phyloP scores from a whole-genome alignment of 495 filamentous ascomycete genomes.

The Xylaria cubensis region DNA sequence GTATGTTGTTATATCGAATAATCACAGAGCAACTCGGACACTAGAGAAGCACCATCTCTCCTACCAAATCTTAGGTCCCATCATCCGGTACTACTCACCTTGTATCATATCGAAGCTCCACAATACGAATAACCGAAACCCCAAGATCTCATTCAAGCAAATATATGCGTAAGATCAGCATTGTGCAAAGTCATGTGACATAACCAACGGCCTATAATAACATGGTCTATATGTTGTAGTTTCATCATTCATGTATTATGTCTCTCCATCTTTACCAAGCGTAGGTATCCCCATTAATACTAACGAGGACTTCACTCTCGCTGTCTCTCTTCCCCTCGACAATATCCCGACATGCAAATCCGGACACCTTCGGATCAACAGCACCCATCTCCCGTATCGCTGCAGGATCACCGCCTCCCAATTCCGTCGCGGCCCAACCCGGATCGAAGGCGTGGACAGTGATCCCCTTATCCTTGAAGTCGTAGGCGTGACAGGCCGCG shows the following conservation, averaged over 20 bases:
- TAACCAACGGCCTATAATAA: background rate
- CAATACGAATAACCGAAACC: background rate
- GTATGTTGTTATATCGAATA: background rate
- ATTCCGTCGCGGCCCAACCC: slow-evolving; percentile 9
- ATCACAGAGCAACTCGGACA: background rate
- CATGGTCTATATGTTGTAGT: background rate
- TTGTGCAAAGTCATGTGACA: background rate
- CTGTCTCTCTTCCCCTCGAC: slow-evolving; percentile 20
- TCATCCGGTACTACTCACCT: background rate
- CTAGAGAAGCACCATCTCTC: background rate
- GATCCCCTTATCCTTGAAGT: slow-evolving; percentile 12
- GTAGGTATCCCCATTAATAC: slow-evolving; percentile 16
- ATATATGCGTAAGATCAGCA: background rate
- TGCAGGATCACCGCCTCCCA: slow-evolving; percentile 1
- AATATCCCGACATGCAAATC: background rate
- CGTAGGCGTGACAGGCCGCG: slow-evolving; percentile 17
- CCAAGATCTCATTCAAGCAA: background rate
- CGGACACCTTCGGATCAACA: slow-evolving; percentile 12
- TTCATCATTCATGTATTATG: background rate
- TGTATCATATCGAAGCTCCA: background rate
- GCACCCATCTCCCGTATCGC: background rate
- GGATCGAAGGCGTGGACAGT: slow-evolving; percentile 18
- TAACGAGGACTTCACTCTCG: slow-evolving; percentile 7
- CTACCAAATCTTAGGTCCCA: background rate
- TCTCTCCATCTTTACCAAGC: background rate